Evolutionary conservation across 768 basidiomycete genomes (phyloP).

Genomic region (Hericium erinaceus): DNA sequence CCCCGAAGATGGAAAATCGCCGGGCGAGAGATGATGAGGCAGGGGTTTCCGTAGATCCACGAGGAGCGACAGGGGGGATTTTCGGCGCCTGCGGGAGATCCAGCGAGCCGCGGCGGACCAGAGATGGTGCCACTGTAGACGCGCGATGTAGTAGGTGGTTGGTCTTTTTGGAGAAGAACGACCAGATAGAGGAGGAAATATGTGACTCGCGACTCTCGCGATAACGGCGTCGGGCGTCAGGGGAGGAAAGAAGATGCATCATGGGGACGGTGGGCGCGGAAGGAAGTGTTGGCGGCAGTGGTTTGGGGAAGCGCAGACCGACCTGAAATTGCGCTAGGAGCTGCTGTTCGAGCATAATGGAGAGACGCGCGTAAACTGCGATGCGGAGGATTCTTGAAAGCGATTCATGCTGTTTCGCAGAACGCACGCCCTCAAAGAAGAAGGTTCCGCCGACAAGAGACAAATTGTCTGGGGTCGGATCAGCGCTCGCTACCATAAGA

Average conservation of each 20-base stretch:
- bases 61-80: slow-evolving; percentile 7
- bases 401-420: slow-evolving; percentile 31
- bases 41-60: slow-evolving; percentile 22
- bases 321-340: slow-evolving; percentile 43
- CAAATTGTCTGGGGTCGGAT: slow-evolving; percentile 13
- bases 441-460: slow-evolving; percentile 56
- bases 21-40: slow-evolving; percentile 6
- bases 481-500: slow-evolving; percentile 2
- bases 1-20: slow-evolving; percentile 14
- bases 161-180: slow-evolving; percentile 28
- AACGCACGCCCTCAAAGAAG: slow-evolving; percentile 36
- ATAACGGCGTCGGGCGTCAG: slow-evolving; percentile 14
- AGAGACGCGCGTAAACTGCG: slow-evolving; percentile 43
- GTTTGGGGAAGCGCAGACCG: slow-evolving; percentile 33
- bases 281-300: slow-evolving; percentile 15
- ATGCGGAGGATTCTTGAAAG: slow-evolving; percentile 44
- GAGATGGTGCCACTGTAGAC: slow-evolving; percentile 16
- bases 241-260: slow-evolving; percentile 7
- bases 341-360: slow-evolving; percentile 53
- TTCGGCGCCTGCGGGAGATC: slow-evolving; percentile 25
- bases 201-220: slow-evolving; percentile 13
- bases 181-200: slow-evolving; percentile 22
- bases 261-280: neutral
- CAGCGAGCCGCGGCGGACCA: slow-evolving; percentile 28
- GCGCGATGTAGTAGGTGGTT: slow-evolving; percentile 23